phyloP scores from a whole-genome alignment of 1,139 yeast species.

The Yamadazyma oceani region DNA sequence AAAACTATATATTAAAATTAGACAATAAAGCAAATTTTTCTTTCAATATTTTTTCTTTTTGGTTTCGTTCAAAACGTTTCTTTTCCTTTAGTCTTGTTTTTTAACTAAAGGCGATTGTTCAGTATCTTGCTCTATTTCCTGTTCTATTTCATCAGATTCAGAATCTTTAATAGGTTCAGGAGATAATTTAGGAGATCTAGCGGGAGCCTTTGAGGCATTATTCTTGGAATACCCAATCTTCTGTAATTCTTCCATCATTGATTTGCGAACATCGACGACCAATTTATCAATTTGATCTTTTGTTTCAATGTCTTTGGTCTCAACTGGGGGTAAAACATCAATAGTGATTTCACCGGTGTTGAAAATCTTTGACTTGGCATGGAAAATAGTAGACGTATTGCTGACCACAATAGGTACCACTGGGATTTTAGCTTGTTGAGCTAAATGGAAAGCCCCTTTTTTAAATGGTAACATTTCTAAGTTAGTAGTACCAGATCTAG shows the following conservation, averaged over 20 bases:
- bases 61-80: too few species aligned
- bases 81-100: constrained; percentile 3
- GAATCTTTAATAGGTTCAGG: constrained; percentile 11
- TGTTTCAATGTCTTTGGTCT: constrained; percentile 54
- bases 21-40: too few species aligned
- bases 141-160: constrained; percentile 17
- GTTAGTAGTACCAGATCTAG: constrained; percentile 72
- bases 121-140: constrained; percentile 16
- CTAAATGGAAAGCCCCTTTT: constrained; percentile 97
- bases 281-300: constrained; percentile 58
- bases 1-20: too few species aligned
- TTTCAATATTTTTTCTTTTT: too few species aligned
- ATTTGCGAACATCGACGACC: constrained; percentile 36
- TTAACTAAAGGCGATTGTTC: constrained; percentile 23
- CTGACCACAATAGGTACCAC: constrained; percentile 84
- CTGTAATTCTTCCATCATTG: constrained; percentile 31
- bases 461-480: constrained; percentile 83
- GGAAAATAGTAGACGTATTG: constrained; percentile 76
- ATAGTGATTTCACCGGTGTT: constrained; percentile 61
- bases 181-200: constrained; percentile 10
- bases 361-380: constrained; percentile 55
- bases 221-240: constrained; percentile 34
- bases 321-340: constrained; percentile 67
- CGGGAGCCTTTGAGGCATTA: constrained; percentile 4
- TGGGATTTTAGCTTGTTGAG: constrained; percentile 89